Percentiles rank a stretch among this genome's conserved stretches.
Conservation (phyloP, 2,329 filamentous ascomycete species). For the Massarina eburnea region DNA sequence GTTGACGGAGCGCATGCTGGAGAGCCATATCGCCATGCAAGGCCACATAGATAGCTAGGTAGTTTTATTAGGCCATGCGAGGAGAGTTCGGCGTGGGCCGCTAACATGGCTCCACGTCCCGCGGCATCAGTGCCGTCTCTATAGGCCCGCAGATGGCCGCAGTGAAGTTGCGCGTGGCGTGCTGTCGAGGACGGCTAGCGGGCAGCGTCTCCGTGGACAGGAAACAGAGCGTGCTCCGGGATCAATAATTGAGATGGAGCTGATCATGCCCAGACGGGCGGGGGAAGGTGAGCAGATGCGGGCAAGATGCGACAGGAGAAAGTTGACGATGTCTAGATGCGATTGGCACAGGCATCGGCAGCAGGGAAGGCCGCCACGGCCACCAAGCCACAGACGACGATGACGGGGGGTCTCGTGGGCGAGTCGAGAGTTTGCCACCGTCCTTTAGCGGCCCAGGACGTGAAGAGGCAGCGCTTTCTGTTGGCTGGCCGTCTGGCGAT, state of each 20-base stretch:
- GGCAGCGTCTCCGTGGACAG: conserved; percentile 8
- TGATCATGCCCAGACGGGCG: conserved; percentile 9
- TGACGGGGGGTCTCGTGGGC: not conserved
- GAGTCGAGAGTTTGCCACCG: not conserved
- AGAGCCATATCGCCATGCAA: no score
- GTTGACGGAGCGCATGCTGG: no score
- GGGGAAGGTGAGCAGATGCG: not conserved
- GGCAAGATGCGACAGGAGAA: not conserved
- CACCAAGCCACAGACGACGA: not conserved
- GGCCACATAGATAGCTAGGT: no score
- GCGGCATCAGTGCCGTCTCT: no score
- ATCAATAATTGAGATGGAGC: not conserved
- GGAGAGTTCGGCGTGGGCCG: conserved; percentile 3
- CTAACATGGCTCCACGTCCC: conserved; percentile 35
- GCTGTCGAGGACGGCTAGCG: not conserved
- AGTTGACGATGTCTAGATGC: not conserved
- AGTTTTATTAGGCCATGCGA: no score
- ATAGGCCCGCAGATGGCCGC: no score
- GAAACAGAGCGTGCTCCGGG: conserved; percentile 7
- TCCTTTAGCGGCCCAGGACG: not conserved
- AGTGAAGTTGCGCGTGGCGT: conserved; percentile 7
- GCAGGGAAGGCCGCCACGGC: conserved; percentile 3
- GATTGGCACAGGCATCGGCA: conserved; percentile 18
- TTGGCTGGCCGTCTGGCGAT: no score
- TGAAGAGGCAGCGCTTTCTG: not conserved